phyloP scores from a whole-genome alignment of 192 early-diverging fungal species.

The Lunasporangiospora selenospora region DNA sequence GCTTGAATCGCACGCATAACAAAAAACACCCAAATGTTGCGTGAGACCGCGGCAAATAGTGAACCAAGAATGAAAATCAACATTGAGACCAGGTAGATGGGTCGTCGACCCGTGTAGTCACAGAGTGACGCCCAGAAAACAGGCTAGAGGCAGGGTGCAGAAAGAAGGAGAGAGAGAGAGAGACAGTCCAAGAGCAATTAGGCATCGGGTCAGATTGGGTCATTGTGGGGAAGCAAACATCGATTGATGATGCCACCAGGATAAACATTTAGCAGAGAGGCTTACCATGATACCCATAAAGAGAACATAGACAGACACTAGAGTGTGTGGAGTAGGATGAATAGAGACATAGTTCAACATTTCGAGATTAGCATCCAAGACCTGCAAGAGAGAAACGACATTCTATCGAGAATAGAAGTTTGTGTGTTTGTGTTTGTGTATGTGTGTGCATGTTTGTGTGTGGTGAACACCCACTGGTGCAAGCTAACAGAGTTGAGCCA shows the following conservation, averaged over 20 bases:
- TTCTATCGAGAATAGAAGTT: too few relatives aligned
- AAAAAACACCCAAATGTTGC: constrained; percentile 47
- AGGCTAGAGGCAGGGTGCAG: constrained; percentile 21
- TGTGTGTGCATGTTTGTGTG: too few relatives aligned
- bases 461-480: too few relatives aligned
- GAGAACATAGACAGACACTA: constrained; percentile 36
- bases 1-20: constrained; percentile 49
- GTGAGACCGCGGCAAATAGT: constrained; percentile 30
- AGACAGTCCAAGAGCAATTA: too few relatives aligned
- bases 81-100: constrained; percentile 47
- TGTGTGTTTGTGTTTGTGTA: too few relatives aligned
- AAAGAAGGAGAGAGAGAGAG: not conserved
- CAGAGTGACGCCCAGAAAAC: constrained; percentile 47
- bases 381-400: too few relatives aligned
- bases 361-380: too few relatives aligned
- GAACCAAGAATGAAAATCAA: constrained; percentile 45
- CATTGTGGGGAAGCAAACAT: not conserved
- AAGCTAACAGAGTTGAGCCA: too few relatives aligned
- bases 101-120: constrained; percentile 38
- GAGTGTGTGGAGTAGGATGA: not conserved
- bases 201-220: too few relatives aligned
- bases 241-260: not conserved
- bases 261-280: not conserved
- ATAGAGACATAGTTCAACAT: too few relatives aligned
- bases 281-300: constrained; percentile 16